Evolutionary conservation across 2,329 filamentous ascomycete genomes (phyloP), one percentile per base, ranked within the genome.

Genomic region (Beauveria australis): DNA sequence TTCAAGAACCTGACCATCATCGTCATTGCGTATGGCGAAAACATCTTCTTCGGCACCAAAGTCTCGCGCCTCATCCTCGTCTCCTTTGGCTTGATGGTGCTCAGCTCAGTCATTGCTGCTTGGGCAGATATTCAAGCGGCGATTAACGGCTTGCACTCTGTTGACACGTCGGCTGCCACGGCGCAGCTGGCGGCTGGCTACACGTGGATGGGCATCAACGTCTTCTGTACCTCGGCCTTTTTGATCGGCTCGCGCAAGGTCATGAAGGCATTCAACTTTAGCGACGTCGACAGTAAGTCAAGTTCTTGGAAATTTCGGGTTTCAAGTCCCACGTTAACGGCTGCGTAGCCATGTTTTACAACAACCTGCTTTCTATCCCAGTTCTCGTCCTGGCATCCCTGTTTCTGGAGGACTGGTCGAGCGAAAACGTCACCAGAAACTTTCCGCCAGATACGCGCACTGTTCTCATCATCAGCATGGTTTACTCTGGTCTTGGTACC

Each of bases 1-100:
- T 99, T 99, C 84, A 99, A 99, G 84, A 99, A 99, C 79, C 77
- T 99, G 79, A 97, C 94, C 63, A 99, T 96, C 74, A 97, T 99
- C 70, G 86, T 97, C 66, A 99, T 97, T 70, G 94, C 94, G 60
- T 99, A 99, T 68, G 94, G 94, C 67, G 94, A 99, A 77, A 93
- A 99, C 33, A 83, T 99, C 58, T 97, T 93, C 92, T 99, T 99
- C 68, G 94, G 94, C 64, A 93, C 93, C 71, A 91, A 87, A 53
- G 93, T 99, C 62, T 92, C 89, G 18, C 84, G 88, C 52, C 86
- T 96, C 75, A 87, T 92, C 2, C 84, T 99, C 33, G 88, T 97
- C 70, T 96, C 92, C 3, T 99, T 99, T 70, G 92, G 92, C 59
- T 79, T 99, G 64, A 99, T 99, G 91, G 93, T 99, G 49, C 75